Base-by-base conservation (phyloP, 768 basidiomycete species). In the Pholiota conissans region DNA sequence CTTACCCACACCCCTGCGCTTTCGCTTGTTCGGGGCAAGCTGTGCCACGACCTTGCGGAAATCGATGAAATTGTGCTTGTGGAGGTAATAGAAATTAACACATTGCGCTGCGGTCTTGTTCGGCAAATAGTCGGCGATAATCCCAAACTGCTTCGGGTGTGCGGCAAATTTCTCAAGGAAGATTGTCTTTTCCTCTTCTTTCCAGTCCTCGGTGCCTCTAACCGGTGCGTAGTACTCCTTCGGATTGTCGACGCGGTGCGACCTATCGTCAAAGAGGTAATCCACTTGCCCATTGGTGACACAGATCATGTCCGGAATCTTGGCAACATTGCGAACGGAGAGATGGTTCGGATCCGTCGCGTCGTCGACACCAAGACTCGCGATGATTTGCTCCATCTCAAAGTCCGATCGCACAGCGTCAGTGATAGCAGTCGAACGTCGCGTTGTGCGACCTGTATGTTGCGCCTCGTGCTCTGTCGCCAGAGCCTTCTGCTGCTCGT, bases 351-450 rank as follows among this genome's bases (percentile, higher is more conserved):
- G 93, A 71, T 98, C 95, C n/a, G 89, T 91, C 28, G 92, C 85
- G 58, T 96, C 95, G 61, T 96, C 93, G 63, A 89, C 90, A 24
- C 93, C 94, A 37, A 97, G 76, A 66, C 89, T 92, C n/a, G 93
- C 93, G 56, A 98, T 90, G 67, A 98, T 94, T 73, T 95, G 93
- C 66, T 97, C 92, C 86, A 97, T 95, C 76, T 98, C 96, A 56
- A 96, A 81, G 72, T 98, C 95, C 16, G 95, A 94, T 3, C 93
- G 88, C 14, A 95, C 95, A 13, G 92, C 87, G 71, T 97, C 95
- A 26, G 92, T 92, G 60, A 91, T 75, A 0, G 89, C 87, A 47
- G 86, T 79, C 9, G 88, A 84, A 24, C 92, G 84, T 27, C 91
- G 83, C 8, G 91, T 92, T 39, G 89, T 87, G 50, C 91, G 79